Evolutionary conservation across 306 rosid species (phyloP).

Genomic region (Castanea crenata): DNA sequence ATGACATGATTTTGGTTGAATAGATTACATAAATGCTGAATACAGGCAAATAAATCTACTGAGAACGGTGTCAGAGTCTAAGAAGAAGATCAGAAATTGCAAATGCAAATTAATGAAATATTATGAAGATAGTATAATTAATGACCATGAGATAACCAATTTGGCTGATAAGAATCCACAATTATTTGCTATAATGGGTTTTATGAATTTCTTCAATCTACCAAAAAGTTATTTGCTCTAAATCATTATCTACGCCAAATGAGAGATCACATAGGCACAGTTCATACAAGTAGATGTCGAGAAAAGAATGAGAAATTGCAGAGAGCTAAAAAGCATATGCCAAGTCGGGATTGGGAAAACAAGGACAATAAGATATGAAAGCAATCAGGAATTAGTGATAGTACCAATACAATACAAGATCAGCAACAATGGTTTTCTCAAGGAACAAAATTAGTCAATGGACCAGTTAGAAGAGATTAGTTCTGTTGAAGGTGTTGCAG

Average conservation of each 20-base stretch:
- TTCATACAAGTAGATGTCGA: background rate
- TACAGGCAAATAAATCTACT: background rate
- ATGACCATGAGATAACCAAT: no score
- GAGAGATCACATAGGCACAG: background rate
- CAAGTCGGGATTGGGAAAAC: conserved; percentile 1
- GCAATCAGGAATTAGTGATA: conserved; percentile 4
- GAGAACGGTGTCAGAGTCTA: background rate
- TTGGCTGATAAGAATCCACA: no score
- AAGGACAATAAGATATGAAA: conserved; percentile 1
- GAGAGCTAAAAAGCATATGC: background rate
- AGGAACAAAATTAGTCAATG: background rate
- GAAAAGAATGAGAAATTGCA: background rate
- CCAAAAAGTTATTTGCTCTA: no score
- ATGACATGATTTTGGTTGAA: background rate
- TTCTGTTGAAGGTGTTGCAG: no score
- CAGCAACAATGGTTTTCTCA: background rate
- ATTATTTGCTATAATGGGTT: no score
- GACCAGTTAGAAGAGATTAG: no score
- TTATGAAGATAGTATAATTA: no score
- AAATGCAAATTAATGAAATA: no score
- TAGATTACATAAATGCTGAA: background rate
- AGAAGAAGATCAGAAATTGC: background rate
- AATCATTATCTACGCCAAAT: no score
- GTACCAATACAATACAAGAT: background rate
- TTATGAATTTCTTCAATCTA: no score